Evolutionary conservation across 257 asterid species (phyloP).

Genomic region (Solanum sejunctum): DNA sequence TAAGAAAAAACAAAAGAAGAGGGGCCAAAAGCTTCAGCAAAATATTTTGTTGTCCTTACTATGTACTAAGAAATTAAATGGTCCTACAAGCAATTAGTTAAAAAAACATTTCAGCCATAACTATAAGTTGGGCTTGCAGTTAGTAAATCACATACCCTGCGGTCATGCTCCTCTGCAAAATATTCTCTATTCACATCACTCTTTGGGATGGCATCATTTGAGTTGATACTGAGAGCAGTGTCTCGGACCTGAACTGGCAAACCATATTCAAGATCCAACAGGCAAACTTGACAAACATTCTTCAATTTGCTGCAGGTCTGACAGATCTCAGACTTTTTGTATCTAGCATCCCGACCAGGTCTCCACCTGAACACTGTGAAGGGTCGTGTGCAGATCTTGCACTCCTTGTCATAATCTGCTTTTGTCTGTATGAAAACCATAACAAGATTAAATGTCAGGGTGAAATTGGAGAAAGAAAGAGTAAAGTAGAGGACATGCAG

Average conservation of each 20-base stretch:
- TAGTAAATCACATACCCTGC: slow-evolving; percentile 42
- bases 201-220: slow-evolving; percentile 92
- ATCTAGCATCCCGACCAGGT: slow-evolving; percentile 99
- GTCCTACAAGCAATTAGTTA: background rate
- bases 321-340: slow-evolving; percentile 86
- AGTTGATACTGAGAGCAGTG: slow-evolving; percentile 73
- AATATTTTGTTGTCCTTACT: background rate
- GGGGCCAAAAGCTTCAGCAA: background rate
- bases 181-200: slow-evolving; percentile 94
- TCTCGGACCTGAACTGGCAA: slow-evolving; percentile 98
- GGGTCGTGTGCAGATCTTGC: slow-evolving; percentile 95
- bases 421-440: slow-evolving; percentile 47
- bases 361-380: slow-evolving; percentile 97
- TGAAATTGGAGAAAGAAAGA: background rate
- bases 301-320: slow-evolving; percentile 96
- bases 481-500: background rate
- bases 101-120: background rate
- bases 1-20: background rate
- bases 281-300: slow-evolving; percentile 98
- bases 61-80: background rate
- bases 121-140: background rate
- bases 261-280: slow-evolving; percentile 93
- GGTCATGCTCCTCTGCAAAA: slow-evolving; percentile 98
- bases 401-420: slow-evolving; percentile 91
- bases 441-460: background rate